These are phyloP conservation scores for Stemphylium lycopersici DNA, from an alignment of 2,329 filamentous ascomycete genomes.

Conservation along the genomic window DNA sequence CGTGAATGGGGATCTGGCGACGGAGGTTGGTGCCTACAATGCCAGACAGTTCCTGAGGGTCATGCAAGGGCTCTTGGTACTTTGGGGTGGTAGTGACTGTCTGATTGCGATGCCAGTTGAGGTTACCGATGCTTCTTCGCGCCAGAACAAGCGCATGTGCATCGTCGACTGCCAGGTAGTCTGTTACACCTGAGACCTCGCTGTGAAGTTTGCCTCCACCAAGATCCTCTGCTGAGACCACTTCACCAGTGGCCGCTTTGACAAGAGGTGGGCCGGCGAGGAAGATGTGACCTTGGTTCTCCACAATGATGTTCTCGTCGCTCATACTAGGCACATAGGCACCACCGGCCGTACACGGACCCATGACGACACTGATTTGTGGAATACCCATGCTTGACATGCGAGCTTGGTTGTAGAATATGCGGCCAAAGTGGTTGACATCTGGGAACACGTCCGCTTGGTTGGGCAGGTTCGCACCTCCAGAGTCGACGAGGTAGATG, in stretches of 20 bases:
- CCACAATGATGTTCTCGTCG: conserved; percentile 95
- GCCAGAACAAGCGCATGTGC: conserved; percentile 88
- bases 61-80: conserved; percentile 79
- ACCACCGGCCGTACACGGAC: conserved; percentile 92
- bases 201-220: conserved; percentile 90
- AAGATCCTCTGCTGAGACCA: conserved; percentile 87
- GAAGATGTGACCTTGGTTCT: conserved; percentile 96
- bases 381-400: conserved; percentile 91
- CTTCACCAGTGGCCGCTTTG: conserved; percentile 93
- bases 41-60: conserved; percentile 79
- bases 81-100: conserved; percentile 41
- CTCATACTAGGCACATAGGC: conserved; percentile 98
- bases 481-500: conserved; percentile 95
- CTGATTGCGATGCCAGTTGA: conserved; percentile 77
- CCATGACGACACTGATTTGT: conserved; percentile 95
- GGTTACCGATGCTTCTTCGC: conserved; percentile 80
- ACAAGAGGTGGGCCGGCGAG: conserved; percentile 92
- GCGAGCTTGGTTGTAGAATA: conserved; percentile 96
- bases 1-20: conserved; percentile 81
- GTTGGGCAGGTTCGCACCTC: conserved; percentile 91
- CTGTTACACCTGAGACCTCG: conserved; percentile 88
- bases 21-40: conserved; percentile 91
- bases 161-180: conserved; percentile 94
- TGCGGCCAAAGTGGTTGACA: conserved; percentile 91
- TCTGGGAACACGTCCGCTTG: conserved; percentile 97